phyloP scores from a whole-genome alignment of 2,329 filamentous ascomycete species.

The Talaromyces sp. region DNA sequence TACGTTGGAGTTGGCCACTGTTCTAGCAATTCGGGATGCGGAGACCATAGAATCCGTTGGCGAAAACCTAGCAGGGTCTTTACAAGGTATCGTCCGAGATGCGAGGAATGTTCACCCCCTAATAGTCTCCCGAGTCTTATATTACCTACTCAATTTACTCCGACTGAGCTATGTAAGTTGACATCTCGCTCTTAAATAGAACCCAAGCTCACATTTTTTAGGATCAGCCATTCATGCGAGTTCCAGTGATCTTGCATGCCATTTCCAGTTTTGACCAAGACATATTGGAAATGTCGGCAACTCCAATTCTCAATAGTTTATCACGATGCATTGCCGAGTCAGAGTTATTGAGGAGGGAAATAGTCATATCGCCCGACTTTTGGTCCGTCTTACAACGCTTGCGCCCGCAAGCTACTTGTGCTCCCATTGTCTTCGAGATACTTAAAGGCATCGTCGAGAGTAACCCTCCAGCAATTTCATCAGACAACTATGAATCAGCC shows the following conservation, averaged over 20 bases:
- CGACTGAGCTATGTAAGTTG: constrained; percentile 70
- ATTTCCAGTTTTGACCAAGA: constrained; percentile 84
- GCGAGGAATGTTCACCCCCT: constrained; percentile 74
- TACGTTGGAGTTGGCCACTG: constrained; percentile 84
- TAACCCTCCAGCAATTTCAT: constrained; percentile 77
- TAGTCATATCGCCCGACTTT: constrained; percentile 95
- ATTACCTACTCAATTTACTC: constrained; percentile 79
- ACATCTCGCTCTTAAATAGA: background rate
- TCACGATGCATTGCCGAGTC: constrained; percentile 75
- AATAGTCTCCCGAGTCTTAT: constrained; percentile 77
- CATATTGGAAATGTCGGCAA: constrained; percentile 69
- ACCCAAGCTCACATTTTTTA: constrained; percentile 36
- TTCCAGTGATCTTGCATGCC: constrained; percentile 84
- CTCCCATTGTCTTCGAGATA: constrained; percentile 79
- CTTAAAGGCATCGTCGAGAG: constrained; percentile 71
- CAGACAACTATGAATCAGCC: constrained; percentile 91
- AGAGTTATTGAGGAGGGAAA: constrained; percentile 77
- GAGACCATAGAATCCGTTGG: constrained; percentile 70
- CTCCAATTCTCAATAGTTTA: constrained; percentile 73
- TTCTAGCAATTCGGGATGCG: constrained; percentile 72
- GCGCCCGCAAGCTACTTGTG: constrained; percentile 65
- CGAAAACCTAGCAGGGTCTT: constrained; percentile 71
- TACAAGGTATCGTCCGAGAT: constrained; percentile 81
- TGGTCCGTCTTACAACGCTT: constrained; percentile 85
- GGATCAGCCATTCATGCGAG: constrained; percentile 87